Conservation (phyloP, 176 grass and related monocot genomes). For the Bothriochloa decipiens region DNA sequence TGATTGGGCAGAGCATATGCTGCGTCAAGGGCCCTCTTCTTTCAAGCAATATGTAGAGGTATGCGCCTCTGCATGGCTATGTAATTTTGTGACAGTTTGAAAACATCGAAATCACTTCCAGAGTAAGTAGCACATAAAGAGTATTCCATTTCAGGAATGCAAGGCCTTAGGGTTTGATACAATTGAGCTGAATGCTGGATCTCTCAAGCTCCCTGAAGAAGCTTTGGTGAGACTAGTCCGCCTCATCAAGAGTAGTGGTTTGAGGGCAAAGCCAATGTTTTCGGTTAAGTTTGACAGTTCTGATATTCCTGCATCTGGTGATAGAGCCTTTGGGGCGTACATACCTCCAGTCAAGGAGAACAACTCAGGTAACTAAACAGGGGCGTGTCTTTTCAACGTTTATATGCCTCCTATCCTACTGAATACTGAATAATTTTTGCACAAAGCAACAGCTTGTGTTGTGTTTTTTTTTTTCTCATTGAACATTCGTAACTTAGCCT, state of each 20-base stretch:
- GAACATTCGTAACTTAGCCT: neutral
- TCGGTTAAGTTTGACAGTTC: slow-evolving; percentile 85
- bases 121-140: neutral
- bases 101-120: neutral
- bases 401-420: neutral
- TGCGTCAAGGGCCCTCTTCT: slow-evolving; percentile 73
- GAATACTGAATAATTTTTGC: neutral
- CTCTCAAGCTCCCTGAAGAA: slow-evolving; percentile 88
- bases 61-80: neutral
- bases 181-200: slow-evolving; percentile 84
- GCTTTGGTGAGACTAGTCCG: slow-evolving; percentile 73
- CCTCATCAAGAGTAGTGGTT: slow-evolving; percentile 64
- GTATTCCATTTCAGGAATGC: slow-evolving; percentile 65
- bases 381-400: neutral
- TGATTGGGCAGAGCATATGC: slow-evolving; percentile 89
- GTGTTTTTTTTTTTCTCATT: neutral
- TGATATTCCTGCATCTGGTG: slow-evolving; percentile 67
- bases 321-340: slow-evolving; percentile 86
- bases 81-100: neutral
- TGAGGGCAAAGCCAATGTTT: slow-evolving; percentile 72
- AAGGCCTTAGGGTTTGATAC: slow-evolving; percentile 87
- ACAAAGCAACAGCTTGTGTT: too few relatives aligned
- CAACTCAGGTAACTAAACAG: slow-evolving; percentile 49
- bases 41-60: slow-evolving; percentile 95
- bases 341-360: slow-evolving; percentile 53